Base-by-base conservation (phyloP, 768 basidiomycete species). In the Lactarius deliciosus region DNA sequence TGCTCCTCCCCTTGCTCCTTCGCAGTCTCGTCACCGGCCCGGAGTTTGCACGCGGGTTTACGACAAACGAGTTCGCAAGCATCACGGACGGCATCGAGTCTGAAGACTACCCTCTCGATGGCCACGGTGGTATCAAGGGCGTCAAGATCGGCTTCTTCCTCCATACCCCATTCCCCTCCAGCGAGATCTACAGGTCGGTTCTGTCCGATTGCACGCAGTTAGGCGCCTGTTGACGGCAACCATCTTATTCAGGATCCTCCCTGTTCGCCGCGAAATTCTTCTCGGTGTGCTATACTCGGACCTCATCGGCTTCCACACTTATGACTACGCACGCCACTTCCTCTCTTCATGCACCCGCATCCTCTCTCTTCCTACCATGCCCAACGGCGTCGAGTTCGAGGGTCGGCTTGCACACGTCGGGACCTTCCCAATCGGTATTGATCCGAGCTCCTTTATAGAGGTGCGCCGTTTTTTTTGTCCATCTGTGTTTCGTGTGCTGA, bases 251-350 rank as follows among this genome's bases (percentile, higher is more conserved):
- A 97, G 97, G 67, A 97, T 98, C 74, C 82, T 99, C 18, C 97
- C 97, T 3, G 97, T 99, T 41, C 90, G 97, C 59, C 87, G 95
- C 64, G 97, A 99, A 78, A 98, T 99, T 69, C 81, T 99, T n/a
- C 87, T 98, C 41, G 97, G 97, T 36, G 85, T 98, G 54, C 83
- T 98, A 16, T 94, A 96, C 76, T 98, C 93, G 73, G 96, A 99
- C 75, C 84, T 99, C 68, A 94, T 99, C 73, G 97, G 97, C 16
- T 99, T 98, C 86, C 97, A 99, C 81, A 99, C 97, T 10, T 99
- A 96, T 78, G 97, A 99, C 78, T 99, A 99, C 74, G 97, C 97
- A 2, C 95, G 97, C 50, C 97, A 99, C 77, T 99, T 99, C 86
- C 83, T 99, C 58, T 98, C 96, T 9, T 96, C 94, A 53, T 98